These are phyloP conservation scores for Penicillium sp. DNA, from an alignment of 2,329 filamentous ascomycete genomes.

Conservation along the genomic window DNA sequence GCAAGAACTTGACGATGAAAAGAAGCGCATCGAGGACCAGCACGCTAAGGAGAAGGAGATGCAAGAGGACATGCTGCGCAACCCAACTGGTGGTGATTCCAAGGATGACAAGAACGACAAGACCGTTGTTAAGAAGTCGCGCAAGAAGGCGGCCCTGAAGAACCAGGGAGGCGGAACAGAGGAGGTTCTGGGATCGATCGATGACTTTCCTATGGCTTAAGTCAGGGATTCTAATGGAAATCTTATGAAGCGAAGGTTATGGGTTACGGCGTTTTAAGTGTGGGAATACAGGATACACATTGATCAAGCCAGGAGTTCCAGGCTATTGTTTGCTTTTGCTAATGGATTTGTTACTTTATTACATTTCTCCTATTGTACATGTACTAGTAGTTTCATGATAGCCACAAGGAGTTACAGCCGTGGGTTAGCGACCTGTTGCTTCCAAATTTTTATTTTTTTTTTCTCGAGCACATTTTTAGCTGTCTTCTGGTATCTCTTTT, in stretches of 20 bases:
- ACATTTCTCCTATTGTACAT: neutral
- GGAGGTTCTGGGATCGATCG: slow-evolving; percentile 42
- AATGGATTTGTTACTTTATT: neutral
- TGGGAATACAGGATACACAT: slow-evolving; percentile 8
- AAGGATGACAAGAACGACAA: slow-evolving; percentile 34
- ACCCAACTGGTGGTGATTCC: slow-evolving; percentile 36
- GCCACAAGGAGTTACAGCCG: neutral
- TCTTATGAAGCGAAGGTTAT: neutral
- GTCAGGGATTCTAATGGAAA: neutral
- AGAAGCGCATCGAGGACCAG: slow-evolving; percentile 47
- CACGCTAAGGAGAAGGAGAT: slow-evolving; percentile 46
- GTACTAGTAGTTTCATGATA: neutral
- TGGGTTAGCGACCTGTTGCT: no score
- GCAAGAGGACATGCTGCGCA: slow-evolving; percentile 44
- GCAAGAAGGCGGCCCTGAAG: slow-evolving; percentile 31
- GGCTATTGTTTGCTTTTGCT: slow-evolving; percentile 4
- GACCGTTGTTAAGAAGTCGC: slow-evolving; percentile 29
- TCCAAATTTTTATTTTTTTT: neutral
- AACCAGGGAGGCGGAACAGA: slow-evolving; percentile 37
- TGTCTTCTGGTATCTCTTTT: neutral
- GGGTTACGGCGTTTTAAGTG: slow-evolving; percentile 8
- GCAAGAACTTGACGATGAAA: slow-evolving; percentile 45
- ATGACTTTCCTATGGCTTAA: slow-evolving; percentile 28
- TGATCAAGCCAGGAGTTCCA: slow-evolving; percentile 1
- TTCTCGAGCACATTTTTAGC: neutral